Base-by-base conservation (phyloP, 139 green algal species). In the Penium margaritaceum region DNA sequence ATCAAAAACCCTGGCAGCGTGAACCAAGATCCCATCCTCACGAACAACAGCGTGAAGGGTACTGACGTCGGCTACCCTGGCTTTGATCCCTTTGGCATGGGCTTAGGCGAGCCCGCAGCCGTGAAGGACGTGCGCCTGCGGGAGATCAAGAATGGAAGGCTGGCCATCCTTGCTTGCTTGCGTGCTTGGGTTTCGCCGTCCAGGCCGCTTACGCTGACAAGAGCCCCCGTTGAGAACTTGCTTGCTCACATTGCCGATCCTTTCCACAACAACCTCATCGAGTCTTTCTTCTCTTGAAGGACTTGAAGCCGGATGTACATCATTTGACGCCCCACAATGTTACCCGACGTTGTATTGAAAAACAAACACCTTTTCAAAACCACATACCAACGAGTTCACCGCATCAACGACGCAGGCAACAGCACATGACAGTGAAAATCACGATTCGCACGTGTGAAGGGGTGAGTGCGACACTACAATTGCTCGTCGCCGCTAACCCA, bases 121-220 rank as follows among this genome's bases (percentile, higher is more conserved):
- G 63, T 76, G 63, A 67, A 64, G 64, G 55, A 65, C 57, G 70
- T 89, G 29, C 86, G 85, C 79, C 67, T 87, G 36, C 91, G 91
- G 87, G 87, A 90, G 80, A 85, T 90, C 75, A 89, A 88, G 84
- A 90, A 90, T 72, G 87, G 87, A 63, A 75, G 86, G 55, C 82
- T 90, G 41, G 86, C 86, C 70, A 91, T 91, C 86, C 87, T 92
- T 63, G 72, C 72, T 34, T 27, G 72, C 21, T 12, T 77, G 9
- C 65, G 72, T 19, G 30, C 36, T 12, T 79, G 54, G 36, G n/a
- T n/a, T n/a, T n/a, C n/a, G n/a, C n/a, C n/a, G 68, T 67, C 65
- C 72, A 79, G 72, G 44, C 72, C 33, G 30, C 75, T 19, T 75
- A 69, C 72, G 77, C 72, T 17, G 67, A 67, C 29, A 38, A 24